These are phyloP conservation scores for Geotrichum bryndzae DNA, from an alignment of 1,139 yeast species.

Conservation along the genomic window DNA sequence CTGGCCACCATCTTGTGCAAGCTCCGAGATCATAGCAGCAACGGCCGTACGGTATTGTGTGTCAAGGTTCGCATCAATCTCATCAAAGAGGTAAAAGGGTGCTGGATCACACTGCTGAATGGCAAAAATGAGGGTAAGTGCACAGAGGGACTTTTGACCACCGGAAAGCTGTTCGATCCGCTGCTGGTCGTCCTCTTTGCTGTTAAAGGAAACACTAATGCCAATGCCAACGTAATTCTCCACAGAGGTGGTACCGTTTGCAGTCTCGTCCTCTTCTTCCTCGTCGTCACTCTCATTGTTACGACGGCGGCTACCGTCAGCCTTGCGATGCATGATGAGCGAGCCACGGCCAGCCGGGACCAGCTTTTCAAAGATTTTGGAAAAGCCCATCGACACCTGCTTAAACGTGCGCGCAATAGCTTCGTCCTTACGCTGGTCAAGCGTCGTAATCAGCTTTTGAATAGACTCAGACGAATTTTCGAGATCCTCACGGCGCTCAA, in stretches of 20 bases:
- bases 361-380: slow-evolving; percentile 65
- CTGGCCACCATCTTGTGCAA: slow-evolving; percentile 53
- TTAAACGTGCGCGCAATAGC: slow-evolving; percentile 77
- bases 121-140: slow-evolving; percentile 86
- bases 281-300: slow-evolving; percentile 22
- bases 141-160: slow-evolving; percentile 93
- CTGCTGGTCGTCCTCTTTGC: slow-evolving; percentile 79
- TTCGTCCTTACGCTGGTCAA: slow-evolving; percentile 73
- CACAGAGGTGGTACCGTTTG: slow-evolving; percentile 29
- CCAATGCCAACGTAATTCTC: slow-evolving; percentile 77
- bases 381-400: slow-evolving; percentile 68
- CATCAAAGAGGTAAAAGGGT: slow-evolving; percentile 92
- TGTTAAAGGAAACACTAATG: slow-evolving; percentile 84
- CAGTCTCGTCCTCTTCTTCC: slow-evolving; percentile 29
- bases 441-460: slow-evolving; percentile 60
- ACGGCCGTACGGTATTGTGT: slow-evolving; percentile 88
- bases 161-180: slow-evolving; percentile 90
- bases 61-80: slow-evolving; percentile 92
- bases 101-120: slow-evolving; percentile 95
- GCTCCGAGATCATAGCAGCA: slow-evolving; percentile 62
- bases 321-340: slow-evolving; percentile 55
- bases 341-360: slow-evolving; percentile 83
- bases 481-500: slow-evolving; percentile 59
- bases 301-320: slow-evolving; percentile 23
- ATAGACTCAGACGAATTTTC: slow-evolving; percentile 68